A percentile compares a stretch with the other conserved stretches of the same genome.
These are phyloP conservation scores for Thelonectria rubi DNA, from an alignment of 2,329 filamentous ascomycete species.

Conservation along the genomic window DNA sequence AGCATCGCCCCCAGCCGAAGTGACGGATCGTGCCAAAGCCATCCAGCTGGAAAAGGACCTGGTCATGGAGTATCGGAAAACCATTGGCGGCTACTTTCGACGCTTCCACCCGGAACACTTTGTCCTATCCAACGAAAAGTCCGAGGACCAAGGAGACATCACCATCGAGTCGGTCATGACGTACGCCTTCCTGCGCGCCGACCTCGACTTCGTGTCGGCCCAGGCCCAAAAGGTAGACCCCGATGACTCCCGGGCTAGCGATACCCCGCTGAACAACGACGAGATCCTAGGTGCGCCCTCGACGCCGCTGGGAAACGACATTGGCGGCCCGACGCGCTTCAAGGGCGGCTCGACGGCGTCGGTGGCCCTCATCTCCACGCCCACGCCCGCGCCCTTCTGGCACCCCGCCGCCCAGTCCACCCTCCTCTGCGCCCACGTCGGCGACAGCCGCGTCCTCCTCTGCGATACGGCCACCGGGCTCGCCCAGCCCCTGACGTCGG, in stretches of 20 bases:
- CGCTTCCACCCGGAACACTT: slow-evolving; percentile 89
- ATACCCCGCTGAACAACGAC: slow-evolving; percentile 83
- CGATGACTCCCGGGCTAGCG: slow-evolving; percentile 74
- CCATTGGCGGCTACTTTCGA: slow-evolving; percentile 93
- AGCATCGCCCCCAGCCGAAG: slow-evolving; percentile 58
- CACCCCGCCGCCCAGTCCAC: slow-evolving; percentile 87
- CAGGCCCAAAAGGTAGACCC: slow-evolving; percentile 84
- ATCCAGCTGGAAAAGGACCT: slow-evolving; percentile 75
- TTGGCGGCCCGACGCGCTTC: slow-evolving; percentile 82
- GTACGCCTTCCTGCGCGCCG: slow-evolving; percentile 92
- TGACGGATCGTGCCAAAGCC: slow-evolving; percentile 67
- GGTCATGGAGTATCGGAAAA: slow-evolving; percentile 79
- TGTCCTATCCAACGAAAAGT: slow-evolving; percentile 48
- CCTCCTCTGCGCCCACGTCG: slow-evolving; percentile 87
- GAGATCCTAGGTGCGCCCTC: slow-evolving; percentile 77
- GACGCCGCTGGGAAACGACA: slow-evolving; percentile 66
- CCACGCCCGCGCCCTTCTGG: slow-evolving; percentile 93
- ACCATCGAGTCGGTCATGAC: slow-evolving; percentile 82
- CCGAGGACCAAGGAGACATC: slow-evolving; percentile 53
- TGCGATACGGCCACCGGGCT: slow-evolving; percentile 86
- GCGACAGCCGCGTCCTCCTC: slow-evolving; percentile 89
- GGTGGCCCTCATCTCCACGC: slow-evolving; percentile 88
- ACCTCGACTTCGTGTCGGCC: slow-evolving; percentile 91
- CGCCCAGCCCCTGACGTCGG: slow-evolving; percentile 83
- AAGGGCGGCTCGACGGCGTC: slow-evolving; percentile 94